Base-by-base conservation (phyloP, 129 eudicot genomes). In the Smallanthus sonchifolius region DNA sequence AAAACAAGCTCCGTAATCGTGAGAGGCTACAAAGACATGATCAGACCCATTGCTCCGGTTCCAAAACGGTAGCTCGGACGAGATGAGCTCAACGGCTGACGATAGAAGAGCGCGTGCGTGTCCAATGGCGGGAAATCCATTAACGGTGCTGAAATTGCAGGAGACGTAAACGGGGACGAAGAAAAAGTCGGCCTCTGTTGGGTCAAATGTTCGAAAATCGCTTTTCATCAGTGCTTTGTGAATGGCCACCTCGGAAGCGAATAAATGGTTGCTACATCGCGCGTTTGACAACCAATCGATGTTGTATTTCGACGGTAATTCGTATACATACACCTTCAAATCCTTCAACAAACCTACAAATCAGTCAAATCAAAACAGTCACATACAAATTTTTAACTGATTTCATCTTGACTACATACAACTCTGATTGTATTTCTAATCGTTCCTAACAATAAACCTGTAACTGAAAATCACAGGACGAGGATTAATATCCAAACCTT, bases 1-100 rank as follows among this genome's bases (percentile, higher is more conserved):
- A 63, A 89, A 89, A 65, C 92, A 89, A 30, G 96, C 83, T 38
- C 96, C 96, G 49, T 83, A 86, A 48, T 89, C 96, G 61, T 89
- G 96, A 36, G 92, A 84, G 2, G 92, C 96, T 32, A 89, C 87
- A 39, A 89, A 89, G 2, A 89, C 83, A 48, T 86, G 96, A 76
- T 89, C 96, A 1, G 87, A 69, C 2, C 92, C 92, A 2, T 59
- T 78, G 73, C 82, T 77, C 10, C 87, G 87, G 71, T 89, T 89
- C 96, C 96, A 89, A 51, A 82, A 89, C 9, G 91, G 87, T 14
- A 64, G 55, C 69, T 69, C 75, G 7, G 86, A 62, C 6, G 92
- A 84, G 17, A 89, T 40, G 3, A 76, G 81, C 1, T 79, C 13
- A 2, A 89, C 75, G 4, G 96, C 96, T 11, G 84, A 73, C 13